Percentiles rank a stretch among this genome's conserved stretches.
These are phyloP conservation scores for Amborella trichopoda DNA, from an alignment of 164 flowering plant genomes.

Conservation along the genomic window DNA sequence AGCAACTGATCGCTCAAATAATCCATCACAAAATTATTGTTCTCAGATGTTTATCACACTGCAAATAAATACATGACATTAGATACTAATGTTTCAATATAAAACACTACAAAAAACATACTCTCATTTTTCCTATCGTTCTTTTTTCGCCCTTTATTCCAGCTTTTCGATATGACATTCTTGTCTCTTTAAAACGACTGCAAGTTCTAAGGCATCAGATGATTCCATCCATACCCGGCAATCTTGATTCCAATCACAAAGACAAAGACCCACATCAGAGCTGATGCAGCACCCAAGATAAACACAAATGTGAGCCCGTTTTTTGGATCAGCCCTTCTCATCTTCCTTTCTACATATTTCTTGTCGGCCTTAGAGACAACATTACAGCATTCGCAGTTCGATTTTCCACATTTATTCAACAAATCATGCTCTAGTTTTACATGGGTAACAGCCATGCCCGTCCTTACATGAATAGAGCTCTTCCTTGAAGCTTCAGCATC, in stretches of 20 bases:
- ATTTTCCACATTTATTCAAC: slow-evolving; percentile 12
- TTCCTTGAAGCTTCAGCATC: slow-evolving; percentile 3
- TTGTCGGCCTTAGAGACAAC: background rate
- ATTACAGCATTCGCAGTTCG: background rate
- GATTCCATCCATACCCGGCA: background rate
- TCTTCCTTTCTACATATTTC: background rate
- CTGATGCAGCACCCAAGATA: slow-evolving; percentile 7
- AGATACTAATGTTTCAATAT: too few species aligned
- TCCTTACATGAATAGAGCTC: slow-evolving; percentile 21
- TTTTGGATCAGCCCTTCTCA: background rate
- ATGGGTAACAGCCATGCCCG: slow-evolving; percentile 16
- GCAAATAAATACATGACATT: too few species aligned
- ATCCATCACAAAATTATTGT: too few species aligned
- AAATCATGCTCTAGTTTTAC: slow-evolving; percentile 19
- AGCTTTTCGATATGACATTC: too few species aligned
- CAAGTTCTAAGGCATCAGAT: background rate
- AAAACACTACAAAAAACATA: too few species aligned
- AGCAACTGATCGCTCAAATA: too few species aligned
- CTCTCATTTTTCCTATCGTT: too few species aligned
- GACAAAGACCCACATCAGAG: slow-evolving; percentile 10
- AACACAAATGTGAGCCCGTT: slow-evolving; percentile 10
- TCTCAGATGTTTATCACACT: too few species aligned
- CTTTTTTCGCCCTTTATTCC: too few species aligned
- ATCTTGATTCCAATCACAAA: background rate
- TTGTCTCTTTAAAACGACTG: background rate